These are phyloP conservation scores for Trametes cinnabarina DNA, from an alignment of 768 basidiomycete species.

Conservation along the genomic window DNA sequence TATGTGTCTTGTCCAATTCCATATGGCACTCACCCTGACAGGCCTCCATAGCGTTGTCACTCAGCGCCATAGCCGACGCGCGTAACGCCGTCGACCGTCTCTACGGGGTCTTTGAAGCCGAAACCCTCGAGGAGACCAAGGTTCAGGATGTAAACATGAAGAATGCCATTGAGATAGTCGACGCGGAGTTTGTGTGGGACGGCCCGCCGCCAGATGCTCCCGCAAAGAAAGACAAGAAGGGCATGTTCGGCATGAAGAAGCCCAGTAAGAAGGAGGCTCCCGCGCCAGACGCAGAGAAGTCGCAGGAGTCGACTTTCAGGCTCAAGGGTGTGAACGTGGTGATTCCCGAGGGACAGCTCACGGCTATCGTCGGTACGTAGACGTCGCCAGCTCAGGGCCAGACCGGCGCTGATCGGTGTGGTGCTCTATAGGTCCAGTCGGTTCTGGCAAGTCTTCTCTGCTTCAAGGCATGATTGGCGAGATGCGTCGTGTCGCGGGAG, in stretches of 20 bases:
- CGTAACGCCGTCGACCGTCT: constrained; percentile 76
- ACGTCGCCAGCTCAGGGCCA: too few species aligned
- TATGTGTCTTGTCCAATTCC: constrained; percentile 23
- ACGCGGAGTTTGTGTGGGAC: constrained; percentile 67
- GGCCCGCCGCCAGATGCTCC: constrained; percentile 55
- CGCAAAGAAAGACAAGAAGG: constrained; percentile 34
- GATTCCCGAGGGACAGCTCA: constrained; percentile 74
- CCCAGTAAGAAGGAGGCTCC: constrained; percentile 21
- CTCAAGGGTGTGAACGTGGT: constrained; percentile 60
- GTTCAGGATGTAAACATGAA: constrained; percentile 52
- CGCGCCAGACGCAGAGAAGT: constrained; percentile 34
- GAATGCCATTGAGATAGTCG: constrained; percentile 63
- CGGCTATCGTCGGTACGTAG: constrained; percentile 71
- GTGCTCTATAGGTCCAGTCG: constrained; percentile 46
- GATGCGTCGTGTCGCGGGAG: constrained; percentile 71
- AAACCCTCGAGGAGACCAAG: constrained; percentile 61
- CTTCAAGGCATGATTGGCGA: constrained; percentile 79
- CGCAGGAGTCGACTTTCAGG: constrained; percentile 52
- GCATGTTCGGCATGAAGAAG: constrained; percentile 26
- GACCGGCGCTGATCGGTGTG: background rate
- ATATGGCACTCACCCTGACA: constrained; percentile 11
- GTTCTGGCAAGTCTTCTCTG: constrained; percentile 66
- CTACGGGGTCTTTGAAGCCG: constrained; percentile 80
- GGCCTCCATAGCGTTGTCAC: constrained; percentile 49
- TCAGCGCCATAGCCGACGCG: constrained; percentile 83